Evolutionary conservation across 2,329 filamentous ascomycete genomes (phyloP), one percentile per base, ranked within the genome.

Genomic region (Aspergillus novoparasiticus): DNA sequence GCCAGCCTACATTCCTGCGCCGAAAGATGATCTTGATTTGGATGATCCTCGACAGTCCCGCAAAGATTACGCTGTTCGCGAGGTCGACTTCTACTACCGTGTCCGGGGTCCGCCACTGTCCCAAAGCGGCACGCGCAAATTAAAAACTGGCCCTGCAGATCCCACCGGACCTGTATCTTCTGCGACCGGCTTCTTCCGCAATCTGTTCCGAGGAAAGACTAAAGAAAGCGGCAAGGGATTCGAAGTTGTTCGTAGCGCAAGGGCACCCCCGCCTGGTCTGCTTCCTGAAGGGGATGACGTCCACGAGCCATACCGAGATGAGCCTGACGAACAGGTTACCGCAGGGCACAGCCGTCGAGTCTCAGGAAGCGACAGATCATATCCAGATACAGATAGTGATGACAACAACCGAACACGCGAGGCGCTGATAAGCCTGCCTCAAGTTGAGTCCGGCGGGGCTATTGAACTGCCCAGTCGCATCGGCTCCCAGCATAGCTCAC

Each of bases 151-250:
- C 0, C 95, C 95, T 2, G 93, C 94, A 10, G 94, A 99, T 80
- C 95, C 95, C 0, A 97, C 94, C 43, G 92, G 94, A 0, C 93
- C 94, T 0, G 91, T 97, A 23, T 91, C 93, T 1, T 94, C 92
- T 9, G 94, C 95, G 0, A 90, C 91, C 0, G 92, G 93, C 5
- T 99, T 94, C 93, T 87, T 98, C 76, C 90, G 92, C 69, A 86
- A 85, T 58, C 75, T 97, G 6, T 86, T 97, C 63, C 89, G 89
- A 14, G 91, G 90, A 19, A 96, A 96, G 80, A 93, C 89, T 8
- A 97, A 97, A 74, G 94, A 97, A 68, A 96, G 96, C 78, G 90
- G 90, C 68, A 98, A 98, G 78, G 95, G 95, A 0, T 99, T 99
- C 69, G 95, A 98, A 76, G 95, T 99, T 6, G 94, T 99, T 19